Base-by-base conservation (phyloP, 345 rosid genomes). In the Streptanthus diversifolius region DNA sequence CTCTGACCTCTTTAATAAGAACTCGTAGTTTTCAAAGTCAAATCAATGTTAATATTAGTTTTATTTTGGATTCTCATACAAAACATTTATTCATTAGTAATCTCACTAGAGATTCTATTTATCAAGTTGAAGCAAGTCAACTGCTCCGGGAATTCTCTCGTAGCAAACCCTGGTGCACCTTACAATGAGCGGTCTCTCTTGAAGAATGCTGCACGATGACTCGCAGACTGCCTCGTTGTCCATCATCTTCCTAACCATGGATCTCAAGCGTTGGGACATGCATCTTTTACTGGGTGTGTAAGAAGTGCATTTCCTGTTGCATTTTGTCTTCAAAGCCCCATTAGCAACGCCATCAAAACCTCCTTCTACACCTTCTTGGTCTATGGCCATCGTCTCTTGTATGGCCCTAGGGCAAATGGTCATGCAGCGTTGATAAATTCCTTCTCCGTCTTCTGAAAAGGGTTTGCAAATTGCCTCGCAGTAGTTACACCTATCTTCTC, bases 91-190 rank as follows among this genome's bases (percentile, higher is more conserved):
- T 27, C 32, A 4, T 27, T 53, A 14, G 19, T 6, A 13, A n/a
- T 52, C 54, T 62, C 44, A 8, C 5, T 18, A 12, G 70, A 49
- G 24, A 61, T 29, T 71, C 11, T 30, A 32, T 22, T 4, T 24
- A 18, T 54, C 14, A 55, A 41, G 57, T 62, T 51, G 62, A 51
- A 36, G 7, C 8, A 56, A 7, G 36, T 35, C 36, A 14, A 14
- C 59, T 27, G 36, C 36, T 22, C 48, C 57, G 12, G 70, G 77
- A 43, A 3, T 30, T 7, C 8, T 54, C 64, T 72, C 64, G 8
- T 54, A 64, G 41, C 76, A 72, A 39, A 63, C 63, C 41, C 27
- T 63, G 17, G 13, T 63, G 70, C 76, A 53, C 15, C 58, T 54
- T 29, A 54, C 21, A 8, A 29, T 54, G 59, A 72, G 62, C 9